Evolutionary conservation across 768 basidiomycete species (phyloP), one percentile per base, ranked within the genome.

Genomic region (Termitomyces sp.): DNA sequence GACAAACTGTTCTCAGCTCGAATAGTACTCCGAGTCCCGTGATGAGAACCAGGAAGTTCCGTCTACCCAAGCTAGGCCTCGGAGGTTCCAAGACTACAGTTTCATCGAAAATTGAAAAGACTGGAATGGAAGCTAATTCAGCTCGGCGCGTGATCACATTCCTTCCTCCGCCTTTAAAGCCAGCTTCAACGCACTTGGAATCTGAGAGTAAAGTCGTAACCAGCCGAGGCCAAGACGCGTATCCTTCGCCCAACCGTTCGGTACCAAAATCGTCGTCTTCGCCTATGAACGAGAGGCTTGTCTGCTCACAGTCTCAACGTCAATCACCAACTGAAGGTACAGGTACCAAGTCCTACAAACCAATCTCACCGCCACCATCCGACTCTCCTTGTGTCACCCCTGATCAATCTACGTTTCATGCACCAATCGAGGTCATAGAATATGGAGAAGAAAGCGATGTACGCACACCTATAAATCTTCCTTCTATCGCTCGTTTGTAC

Each of bases 91-190:
- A 28, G 18, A 15, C 5, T 15, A n/a, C n/a, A n/a, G 6, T 7
- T 16, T 45, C 61, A 45, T 42, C 10, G 16, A 39, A 37, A 20
- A 12, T 44, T 28, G 37, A 39, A 29, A 65, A 64, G 39, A 62
- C 60, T 2, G 66, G 69, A 18, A 67, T 68, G 62, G 51, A 58
- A 22, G 64, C 66, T 10, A 64, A 62, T 2, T 68, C 66, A 12
- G 39, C 56, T n/a, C 57, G 55, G n/a, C 63, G 67, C 20, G 68
- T 69, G 9, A 62, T 69, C 18, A 66, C 63, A 1, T 69, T 64
- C 34, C 56, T 69, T 10, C 68, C 69, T 18, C 67, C 69, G 28
- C 69, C 69, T 24, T 59, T 60, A 22, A 56, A 55, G 33, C 3
- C 56, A 28, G 18, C 37, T n/a, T 24, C 26, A 9, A n/a, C 9